phyloP scores from a whole-genome alignment of 1,284 basidiomycete species.

The Pterulicium gracile region DNA sequence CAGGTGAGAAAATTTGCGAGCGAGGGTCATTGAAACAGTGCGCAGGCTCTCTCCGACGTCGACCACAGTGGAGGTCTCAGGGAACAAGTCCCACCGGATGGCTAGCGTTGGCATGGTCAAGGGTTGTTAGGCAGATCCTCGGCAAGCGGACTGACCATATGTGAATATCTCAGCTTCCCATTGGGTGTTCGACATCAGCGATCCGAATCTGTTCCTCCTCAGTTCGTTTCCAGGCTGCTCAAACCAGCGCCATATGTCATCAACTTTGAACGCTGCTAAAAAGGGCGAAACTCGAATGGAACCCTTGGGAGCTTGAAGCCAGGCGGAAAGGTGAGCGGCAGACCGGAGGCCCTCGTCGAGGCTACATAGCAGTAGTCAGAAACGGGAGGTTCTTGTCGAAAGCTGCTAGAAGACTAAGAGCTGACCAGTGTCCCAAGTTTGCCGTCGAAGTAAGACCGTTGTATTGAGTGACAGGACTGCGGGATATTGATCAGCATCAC shows the following conservation, averaged over 20 bases:
- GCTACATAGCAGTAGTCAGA: too few species aligned
- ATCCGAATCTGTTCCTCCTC: not conserved
- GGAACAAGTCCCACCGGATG: not conserved
- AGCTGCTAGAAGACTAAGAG: too few species aligned
- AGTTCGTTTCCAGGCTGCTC: slow-evolving; percentile 1
- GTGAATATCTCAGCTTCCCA: not conserved
- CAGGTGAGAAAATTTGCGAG: not conserved
- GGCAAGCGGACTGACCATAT: not conserved
- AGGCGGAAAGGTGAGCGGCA: not conserved
- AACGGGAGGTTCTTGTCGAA: too few species aligned
- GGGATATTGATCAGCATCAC: too few species aligned
- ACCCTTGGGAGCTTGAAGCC: not conserved
- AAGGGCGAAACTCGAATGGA: not conserved
- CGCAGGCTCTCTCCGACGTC: not conserved
- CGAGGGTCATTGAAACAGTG: not conserved
- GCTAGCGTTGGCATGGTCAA: not conserved
- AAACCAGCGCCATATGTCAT: slow-evolving; percentile 1
- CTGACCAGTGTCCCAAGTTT: not conserved
- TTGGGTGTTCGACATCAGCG: not conserved
- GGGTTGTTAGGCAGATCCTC: not conserved
- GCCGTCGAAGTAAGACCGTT: not conserved
- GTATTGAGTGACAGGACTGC: not conserved
- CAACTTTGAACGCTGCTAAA: not conserved
- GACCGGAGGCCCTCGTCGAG: not conserved
- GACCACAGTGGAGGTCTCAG: not conserved